A percentile compares a stretch with the other conserved stretches of the same genome.
Conservation (phyloP, 306 rosid species). For the barrel medic (Medicago truncatula) region DNA sequence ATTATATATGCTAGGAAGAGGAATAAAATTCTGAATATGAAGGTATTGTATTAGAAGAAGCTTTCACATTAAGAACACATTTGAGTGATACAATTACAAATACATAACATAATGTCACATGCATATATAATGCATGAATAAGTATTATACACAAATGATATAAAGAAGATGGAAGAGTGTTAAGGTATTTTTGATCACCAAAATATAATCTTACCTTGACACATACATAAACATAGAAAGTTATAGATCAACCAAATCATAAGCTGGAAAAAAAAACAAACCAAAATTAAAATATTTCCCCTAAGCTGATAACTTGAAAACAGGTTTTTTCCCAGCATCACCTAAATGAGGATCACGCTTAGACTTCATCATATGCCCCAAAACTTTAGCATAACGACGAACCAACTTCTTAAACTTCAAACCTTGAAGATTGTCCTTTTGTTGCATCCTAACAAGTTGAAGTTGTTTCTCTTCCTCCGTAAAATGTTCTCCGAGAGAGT, state of each 20-base stretch:
- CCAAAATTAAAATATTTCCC: neutral
- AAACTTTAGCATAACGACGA: conserved; percentile 74
- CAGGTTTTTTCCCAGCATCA: conserved; percentile 56
- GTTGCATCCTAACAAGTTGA: conserved; percentile 63
- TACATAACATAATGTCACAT: neutral
- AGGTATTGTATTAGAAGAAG: conserved; percentile 29
- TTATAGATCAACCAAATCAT: conserved; percentile 21
- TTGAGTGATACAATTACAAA: conserved; percentile 23
- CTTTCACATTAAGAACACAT: conserved; percentile 13
- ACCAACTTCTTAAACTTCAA: conserved; percentile 74
- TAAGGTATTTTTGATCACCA: conserved; percentile 34
- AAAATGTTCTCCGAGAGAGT: conserved; percentile 73
- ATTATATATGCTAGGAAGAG: conserved; percentile 7
- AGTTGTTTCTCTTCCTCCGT: conserved; percentile 71
- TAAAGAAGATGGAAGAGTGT: neutral
- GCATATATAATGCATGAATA: conserved; percentile 28
- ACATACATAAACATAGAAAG: conserved; percentile 21
- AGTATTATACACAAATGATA: conserved; percentile 25
- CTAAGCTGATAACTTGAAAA: conserved; percentile 52
- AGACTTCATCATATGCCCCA: conserved; percentile 63
- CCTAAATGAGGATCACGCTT: conserved; percentile 57
- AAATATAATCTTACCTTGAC: conserved; percentile 18
- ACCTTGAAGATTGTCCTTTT: conserved; percentile 59
- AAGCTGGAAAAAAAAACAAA: neutral
- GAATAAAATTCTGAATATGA: conserved; percentile 14